Percentiles rank a stretch among this genome's conserved stretches.
These are phyloP conservation scores for Ambispora gerdemannii DNA, from an alignment of 192 early-diverging fungal species.

Conservation along the genomic window DNA sequence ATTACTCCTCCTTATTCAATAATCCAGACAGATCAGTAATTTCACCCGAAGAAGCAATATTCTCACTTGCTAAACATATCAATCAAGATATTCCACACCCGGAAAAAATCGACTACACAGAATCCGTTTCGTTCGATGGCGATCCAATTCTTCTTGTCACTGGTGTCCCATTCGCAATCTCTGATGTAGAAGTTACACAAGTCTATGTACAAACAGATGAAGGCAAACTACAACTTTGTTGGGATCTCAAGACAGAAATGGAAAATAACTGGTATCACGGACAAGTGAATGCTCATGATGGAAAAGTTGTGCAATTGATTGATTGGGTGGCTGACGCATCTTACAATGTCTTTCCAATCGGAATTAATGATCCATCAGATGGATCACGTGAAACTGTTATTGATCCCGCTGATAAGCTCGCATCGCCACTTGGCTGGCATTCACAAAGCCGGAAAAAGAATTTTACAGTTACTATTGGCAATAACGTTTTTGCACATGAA, in stretches of 20 bases:
- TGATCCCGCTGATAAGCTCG: constrained; percentile 50
- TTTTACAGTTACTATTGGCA: constrained; percentile 76
- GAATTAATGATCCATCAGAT: constrained; percentile 73
- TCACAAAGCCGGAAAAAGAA: constrained; percentile 53
- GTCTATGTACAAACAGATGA: constrained; percentile 63
- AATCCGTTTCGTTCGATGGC: constrained; percentile 37
- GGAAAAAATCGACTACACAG: constrained; percentile 41
- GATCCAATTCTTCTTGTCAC: constrained; percentile 40
- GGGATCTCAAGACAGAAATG: constrained; percentile 79
- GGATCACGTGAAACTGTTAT: constrained; percentile 54
- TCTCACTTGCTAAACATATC: constrained; percentile 59
- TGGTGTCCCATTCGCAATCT: constrained; percentile 52
- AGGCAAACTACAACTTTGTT: constrained; percentile 65
- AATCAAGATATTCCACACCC: constrained; percentile 49
- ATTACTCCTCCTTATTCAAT: background rate
- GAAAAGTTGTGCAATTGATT: constrained; percentile 65
- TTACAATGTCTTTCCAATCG: constrained; percentile 82
- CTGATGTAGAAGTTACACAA: constrained; percentile 56
- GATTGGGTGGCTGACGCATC: constrained; percentile 81
- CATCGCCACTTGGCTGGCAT: constrained; percentile 78
- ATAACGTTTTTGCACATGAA: constrained; percentile 90
- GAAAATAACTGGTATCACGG: constrained; percentile 78
- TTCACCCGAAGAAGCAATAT: constrained; percentile 60
- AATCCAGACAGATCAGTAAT: background rate
- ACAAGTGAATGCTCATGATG: constrained; percentile 58